Evolutionary conservation across 169 alveolate genomes (phyloP).

Genomic region (Eimeria tenella): DNA sequence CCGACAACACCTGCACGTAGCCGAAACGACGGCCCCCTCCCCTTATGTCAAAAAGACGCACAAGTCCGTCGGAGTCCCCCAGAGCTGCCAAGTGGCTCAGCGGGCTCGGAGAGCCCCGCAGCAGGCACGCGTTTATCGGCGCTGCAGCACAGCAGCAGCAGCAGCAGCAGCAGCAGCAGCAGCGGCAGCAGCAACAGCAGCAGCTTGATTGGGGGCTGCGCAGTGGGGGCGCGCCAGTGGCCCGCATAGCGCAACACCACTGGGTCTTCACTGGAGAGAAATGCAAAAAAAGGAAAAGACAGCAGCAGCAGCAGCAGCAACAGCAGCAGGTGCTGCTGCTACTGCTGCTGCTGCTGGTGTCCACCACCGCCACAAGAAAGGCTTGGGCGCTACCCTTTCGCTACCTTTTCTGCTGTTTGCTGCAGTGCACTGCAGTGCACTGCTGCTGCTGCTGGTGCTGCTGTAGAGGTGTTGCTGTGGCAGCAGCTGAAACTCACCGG

Average conservation of each 20-base stretch:
- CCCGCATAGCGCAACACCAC: neutral
- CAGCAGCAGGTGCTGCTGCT: neutral
- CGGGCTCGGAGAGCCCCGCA: neutral
- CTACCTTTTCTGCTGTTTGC: no score
- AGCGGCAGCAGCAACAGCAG: neutral
- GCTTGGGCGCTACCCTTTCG: no score
- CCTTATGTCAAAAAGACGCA: neutral
- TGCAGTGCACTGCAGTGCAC: neutral
- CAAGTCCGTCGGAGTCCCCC: neutral
- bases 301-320: neutral
- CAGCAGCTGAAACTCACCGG: neutral
- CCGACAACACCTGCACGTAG: neutral
- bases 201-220: neutral
- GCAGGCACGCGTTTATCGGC: neutral
- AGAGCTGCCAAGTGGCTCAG: neutral
- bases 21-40: neutral
- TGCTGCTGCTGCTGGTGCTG: neutral
- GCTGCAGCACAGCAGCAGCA: neutral
- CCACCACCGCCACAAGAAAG: no score
- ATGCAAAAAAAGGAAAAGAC: no score
- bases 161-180: constrained; percentile 5
- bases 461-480: neutral
- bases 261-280: neutral
- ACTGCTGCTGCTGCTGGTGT: neutral
- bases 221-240: no score